A percentile compares a stretch with the other conserved stretches of the same genome.
Conservation (phyloP, 2,329 filamentous ascomycete genomes). For the Ascochyta fabae region DNA sequence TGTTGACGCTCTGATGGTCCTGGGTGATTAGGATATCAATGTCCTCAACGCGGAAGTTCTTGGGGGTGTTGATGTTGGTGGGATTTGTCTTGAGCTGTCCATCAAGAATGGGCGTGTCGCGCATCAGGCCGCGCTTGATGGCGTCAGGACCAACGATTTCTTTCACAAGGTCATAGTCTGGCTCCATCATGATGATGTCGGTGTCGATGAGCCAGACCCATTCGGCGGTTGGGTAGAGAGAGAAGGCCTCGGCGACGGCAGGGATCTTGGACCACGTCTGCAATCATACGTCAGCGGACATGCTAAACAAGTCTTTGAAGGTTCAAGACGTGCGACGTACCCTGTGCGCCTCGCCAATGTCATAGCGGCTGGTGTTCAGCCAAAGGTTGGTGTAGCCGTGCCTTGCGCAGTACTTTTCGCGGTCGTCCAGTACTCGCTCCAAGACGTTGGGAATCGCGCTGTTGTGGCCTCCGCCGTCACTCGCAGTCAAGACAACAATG, state of each 20-base stretch:
- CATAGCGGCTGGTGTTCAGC: slow-evolving; percentile 51
- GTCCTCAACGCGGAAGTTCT: slow-evolving; percentile 39
- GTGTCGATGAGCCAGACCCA: slow-evolving; percentile 53
- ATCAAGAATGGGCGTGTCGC: slow-evolving; percentile 36
- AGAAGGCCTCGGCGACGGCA: slow-evolving; percentile 50
- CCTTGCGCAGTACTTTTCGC: slow-evolving; percentile 45
- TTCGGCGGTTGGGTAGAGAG: slow-evolving; percentile 46
- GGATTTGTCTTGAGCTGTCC: slow-evolving; percentile 37
- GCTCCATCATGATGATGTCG: slow-evolving; percentile 52
- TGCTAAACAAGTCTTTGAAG: background rate
- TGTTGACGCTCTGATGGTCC: slow-evolving; percentile 51
- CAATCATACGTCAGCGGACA: background rate
- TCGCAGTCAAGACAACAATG: slow-evolving; percentile 50
- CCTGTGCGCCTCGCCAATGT: slow-evolving; percentile 46
- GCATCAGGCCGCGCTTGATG: slow-evolving; percentile 37
- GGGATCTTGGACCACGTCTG: slow-evolving; percentile 52
- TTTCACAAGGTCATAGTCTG: slow-evolving; percentile 39
- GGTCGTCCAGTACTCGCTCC: slow-evolving; percentile 42
- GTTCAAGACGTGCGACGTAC: slow-evolving; percentile 25
- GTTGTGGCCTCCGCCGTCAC: slow-evolving; percentile 52
- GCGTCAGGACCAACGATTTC: slow-evolving; percentile 45
- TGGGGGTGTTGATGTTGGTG: slow-evolving; percentile 35
- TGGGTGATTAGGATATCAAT: slow-evolving; percentile 51
- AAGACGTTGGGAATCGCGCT: slow-evolving; percentile 49
- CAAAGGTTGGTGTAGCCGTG: slow-evolving; percentile 51